Evolutionary conservation across 176 grass and related monocot species (phyloP).

Genomic region (Aegilops umbellulata): DNA sequence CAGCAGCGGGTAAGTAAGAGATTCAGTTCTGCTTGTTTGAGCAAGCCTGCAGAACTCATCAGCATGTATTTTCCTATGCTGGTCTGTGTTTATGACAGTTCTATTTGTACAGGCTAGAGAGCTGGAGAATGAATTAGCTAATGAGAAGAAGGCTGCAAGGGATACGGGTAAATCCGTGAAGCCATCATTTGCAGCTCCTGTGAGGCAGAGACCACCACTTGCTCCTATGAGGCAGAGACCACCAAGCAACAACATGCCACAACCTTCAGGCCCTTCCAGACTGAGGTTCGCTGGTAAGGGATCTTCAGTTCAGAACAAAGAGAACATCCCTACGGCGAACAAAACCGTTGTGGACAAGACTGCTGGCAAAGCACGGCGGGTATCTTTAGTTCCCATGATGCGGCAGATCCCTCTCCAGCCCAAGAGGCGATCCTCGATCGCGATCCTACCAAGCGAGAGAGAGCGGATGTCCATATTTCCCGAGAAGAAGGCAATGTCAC

Average conservation of each 20-base stretch:
- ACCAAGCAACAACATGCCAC: slow-evolving; percentile 45
- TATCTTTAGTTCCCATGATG: slow-evolving; percentile 51
- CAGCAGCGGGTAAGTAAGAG: slow-evolving; percentile 61
- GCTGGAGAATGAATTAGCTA: slow-evolving; percentile 67
- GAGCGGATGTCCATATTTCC: slow-evolving; percentile 36
- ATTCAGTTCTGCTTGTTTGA: slow-evolving; percentile 12
- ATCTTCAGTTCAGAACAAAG: slow-evolving; percentile 50
- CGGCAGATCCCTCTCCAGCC: slow-evolving; percentile 58
- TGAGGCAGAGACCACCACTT: slow-evolving; percentile 21
- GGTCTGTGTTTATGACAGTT: neutral
- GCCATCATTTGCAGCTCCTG: slow-evolving; percentile 49
- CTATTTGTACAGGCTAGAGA: slow-evolving; percentile 72
- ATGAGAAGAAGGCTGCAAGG: slow-evolving; percentile 44
- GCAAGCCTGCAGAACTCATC: neutral
- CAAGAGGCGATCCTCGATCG: slow-evolving; percentile 75
- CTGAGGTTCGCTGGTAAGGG: slow-evolving; percentile 32
- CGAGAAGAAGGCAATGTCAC: slow-evolving; percentile 42
- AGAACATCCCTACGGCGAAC: slow-evolving; percentile 45
- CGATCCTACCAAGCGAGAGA: slow-evolving; percentile 34
- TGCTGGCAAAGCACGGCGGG: slow-evolving; percentile 56
- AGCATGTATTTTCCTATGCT: neutral
- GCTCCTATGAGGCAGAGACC: slow-evolving; percentile 56
- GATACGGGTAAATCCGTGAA: slow-evolving; percentile 50
- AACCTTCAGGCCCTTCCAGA: slow-evolving; percentile 38
- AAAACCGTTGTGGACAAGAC: slow-evolving; percentile 39